Base-by-base conservation (phyloP, 345 rosid genomes). In the Citropsis articulata region DNA sequence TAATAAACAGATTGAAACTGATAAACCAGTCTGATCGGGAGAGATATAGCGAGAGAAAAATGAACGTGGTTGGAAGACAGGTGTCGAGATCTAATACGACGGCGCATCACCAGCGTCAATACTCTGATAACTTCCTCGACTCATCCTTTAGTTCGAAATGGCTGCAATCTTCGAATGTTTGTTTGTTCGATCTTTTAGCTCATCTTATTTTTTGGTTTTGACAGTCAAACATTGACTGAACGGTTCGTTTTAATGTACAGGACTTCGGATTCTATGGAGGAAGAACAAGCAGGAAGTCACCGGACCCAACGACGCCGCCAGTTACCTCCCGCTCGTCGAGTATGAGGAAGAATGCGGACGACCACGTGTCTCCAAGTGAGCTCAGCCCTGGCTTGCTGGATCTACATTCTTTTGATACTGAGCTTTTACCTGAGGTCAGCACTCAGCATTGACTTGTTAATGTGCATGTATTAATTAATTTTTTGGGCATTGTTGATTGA, bases 341-440 rank as follows among this genome's bases (percentile, higher is more conserved):
- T 76, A 18, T 84, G 68, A 83, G 90, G 72, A 84, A 82, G 82
- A 77, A 25, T 28, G 80, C 72, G 19, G 88, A 87, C 6, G 90
- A 87, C 18, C 77, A 76, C 40, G 33, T 83, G 71, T 73, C 80
- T 12, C 76, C 84, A 16, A 65, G 84, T 33, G 84, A 84, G 79
- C 67, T 87, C 83, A 86, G 87, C 60, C 84, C 87, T 57, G 89
- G 92, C 36, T 77, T 89, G 81, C 86, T 89, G 75, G 92, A 89
- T 89, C 89, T 89, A 30, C 88, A 89, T 79, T 86, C 92, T 36
- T 83, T 87, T 55, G 90, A 87, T 55, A 89, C 90, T n/a, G 92
- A 89, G 84, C 83, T 89, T n/a, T 80, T 87, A 28, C 78, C 88
- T 0, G 87, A 87, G 88, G 90, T 85, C 21, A 28, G 60, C 42